Conservation (phyloP, 1,284 basidiomycete genomes). For the Schizophyllum commune region DNA sequence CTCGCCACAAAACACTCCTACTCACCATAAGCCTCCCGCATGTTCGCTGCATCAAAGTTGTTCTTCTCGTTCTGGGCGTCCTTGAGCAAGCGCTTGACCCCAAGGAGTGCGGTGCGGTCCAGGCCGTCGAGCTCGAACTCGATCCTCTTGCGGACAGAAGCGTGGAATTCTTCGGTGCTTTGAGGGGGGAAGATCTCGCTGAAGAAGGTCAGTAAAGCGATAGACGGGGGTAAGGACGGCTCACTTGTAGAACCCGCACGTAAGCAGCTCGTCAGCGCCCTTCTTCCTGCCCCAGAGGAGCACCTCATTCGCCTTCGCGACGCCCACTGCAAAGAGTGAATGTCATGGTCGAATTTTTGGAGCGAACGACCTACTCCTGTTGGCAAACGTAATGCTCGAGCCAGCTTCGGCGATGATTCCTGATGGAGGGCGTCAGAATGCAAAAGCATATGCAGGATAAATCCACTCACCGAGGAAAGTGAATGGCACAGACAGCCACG, state of each 20-base stretch:
- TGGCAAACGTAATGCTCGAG: constrained; percentile 59
- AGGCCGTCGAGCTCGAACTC: constrained; percentile 46
- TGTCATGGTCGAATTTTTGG: background rate
- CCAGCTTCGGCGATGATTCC: constrained; percentile 60
- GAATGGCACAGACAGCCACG: constrained; percentile 59
- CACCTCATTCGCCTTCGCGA: constrained; percentile 60
- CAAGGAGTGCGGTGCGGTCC: constrained; percentile 44
- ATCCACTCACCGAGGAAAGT: constrained; percentile 52
- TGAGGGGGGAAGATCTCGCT: constrained; percentile 57
- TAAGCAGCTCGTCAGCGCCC: constrained; percentile 46
- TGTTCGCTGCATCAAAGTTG: constrained; percentile 53
- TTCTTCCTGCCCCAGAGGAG: constrained; percentile 64
- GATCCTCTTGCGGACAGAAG: constrained; percentile 38
- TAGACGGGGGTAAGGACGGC: constrained; percentile 5
- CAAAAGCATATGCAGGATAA: constrained; percentile 2
- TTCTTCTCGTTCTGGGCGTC: constrained; percentile 55
- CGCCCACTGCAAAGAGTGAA: constrained; percentile 42
- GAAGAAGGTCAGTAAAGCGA: constrained; percentile 3
- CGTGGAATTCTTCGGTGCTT: constrained; percentile 45
- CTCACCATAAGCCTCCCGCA: constrained; percentile 59
- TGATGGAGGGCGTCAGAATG: constrained; percentile 17
- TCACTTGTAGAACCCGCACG: constrained; percentile 66
- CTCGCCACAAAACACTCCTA: background rate
- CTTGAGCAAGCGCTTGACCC: constrained; percentile 47
- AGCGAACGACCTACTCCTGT: constrained; percentile 40